phyloP scores from a whole-genome alignment of 495 filamentous ascomycete genomes.

The Haplographium delicatum region DNA sequence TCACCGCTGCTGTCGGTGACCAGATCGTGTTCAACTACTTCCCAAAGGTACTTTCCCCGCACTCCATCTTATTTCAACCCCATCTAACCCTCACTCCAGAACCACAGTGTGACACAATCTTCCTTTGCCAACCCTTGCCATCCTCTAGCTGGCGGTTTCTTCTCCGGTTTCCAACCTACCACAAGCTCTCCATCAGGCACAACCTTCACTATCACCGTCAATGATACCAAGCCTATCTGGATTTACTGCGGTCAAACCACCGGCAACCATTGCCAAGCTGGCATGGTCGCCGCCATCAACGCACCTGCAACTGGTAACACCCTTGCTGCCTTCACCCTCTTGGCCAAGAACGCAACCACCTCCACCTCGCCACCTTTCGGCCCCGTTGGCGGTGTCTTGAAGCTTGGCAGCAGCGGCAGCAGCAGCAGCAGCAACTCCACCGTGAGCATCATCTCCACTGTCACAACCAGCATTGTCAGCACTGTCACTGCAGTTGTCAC shows the following conservation, averaged over 20 bases:
- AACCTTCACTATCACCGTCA: slow-evolving; percentile 56
- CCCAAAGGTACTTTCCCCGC: slow-evolving; percentile 12
- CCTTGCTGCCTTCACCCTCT: slow-evolving; percentile 32
- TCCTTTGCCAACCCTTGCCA: slow-evolving; percentile 62
- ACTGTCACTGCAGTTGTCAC: too few species aligned
- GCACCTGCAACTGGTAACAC: slow-evolving; percentile 27
- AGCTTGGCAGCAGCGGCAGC: too few species aligned
- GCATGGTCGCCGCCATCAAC: slow-evolving; percentile 46
- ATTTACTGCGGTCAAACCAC: slow-evolving; percentile 54
- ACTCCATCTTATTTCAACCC: neutral
- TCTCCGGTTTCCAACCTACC: slow-evolving; percentile 35
- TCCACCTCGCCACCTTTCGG: slow-evolving; percentile 32
- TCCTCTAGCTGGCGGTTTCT: slow-evolving; percentile 34
- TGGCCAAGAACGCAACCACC: slow-evolving; percentile 30
- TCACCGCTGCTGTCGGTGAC: slow-evolving; percentile 14
- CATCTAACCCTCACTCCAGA: slow-evolving; percentile 18
- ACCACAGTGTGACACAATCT: slow-evolving; percentile 68
- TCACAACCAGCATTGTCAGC: too few species aligned
- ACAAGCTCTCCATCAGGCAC: slow-evolving; percentile 37
- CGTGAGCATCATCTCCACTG: too few species aligned
- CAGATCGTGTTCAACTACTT: slow-evolving; percentile 18
- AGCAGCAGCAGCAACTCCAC: too few species aligned
- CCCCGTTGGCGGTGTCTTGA: slow-evolving; percentile 32
- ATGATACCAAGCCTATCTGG: slow-evolving; percentile 60
- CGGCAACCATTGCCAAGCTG: slow-evolving; percentile 57